Evolutionary conservation across 768 basidiomycete genomes (phyloP).

Genomic region (Leucocoprinus birnbaumii): DNA sequence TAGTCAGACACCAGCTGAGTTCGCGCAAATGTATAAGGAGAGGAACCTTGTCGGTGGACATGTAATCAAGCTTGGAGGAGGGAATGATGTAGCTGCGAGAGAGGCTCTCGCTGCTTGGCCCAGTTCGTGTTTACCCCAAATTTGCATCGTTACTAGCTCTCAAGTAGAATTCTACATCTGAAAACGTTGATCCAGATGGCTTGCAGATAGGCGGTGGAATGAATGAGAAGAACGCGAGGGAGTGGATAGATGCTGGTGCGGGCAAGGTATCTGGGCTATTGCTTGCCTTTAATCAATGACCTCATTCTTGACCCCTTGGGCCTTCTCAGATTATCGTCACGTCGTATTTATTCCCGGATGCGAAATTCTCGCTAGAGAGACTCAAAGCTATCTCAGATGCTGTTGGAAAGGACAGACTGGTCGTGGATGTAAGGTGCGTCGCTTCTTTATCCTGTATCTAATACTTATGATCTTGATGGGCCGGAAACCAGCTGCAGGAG

Average conservation of each 20-base stretch:
- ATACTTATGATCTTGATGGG: not conserved
- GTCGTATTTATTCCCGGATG: conserved; percentile 89
- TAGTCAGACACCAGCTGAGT: conserved; percentile 78
- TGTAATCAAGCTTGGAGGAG: conserved; percentile 91
- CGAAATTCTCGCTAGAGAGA: conserved; percentile 72
- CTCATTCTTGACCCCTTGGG: not conserved
- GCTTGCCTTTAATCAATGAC: not conserved
- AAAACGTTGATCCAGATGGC: conserved; percentile 45
- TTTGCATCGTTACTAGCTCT: no score
- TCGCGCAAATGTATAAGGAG: conserved; percentile 72
- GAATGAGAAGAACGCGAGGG: conserved; percentile 69
- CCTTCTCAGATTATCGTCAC: conserved; percentile 88
- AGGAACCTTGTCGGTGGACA: conserved; percentile 82
- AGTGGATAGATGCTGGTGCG: conserved; percentile 88
- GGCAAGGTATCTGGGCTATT: conserved; percentile 62
- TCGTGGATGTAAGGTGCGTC: conserved; percentile 87
- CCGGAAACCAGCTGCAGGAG: conserved; percentile 68
- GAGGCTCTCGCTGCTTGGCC: conserved; percentile 86
- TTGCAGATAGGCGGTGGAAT: conserved; percentile 96
- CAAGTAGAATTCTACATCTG: not conserved
- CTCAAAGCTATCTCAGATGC: conserved; percentile 56
- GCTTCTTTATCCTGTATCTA: not conserved
- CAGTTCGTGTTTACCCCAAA: conserved; percentile 36
- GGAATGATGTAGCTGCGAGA: conserved; percentile 86
- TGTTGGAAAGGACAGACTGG: conserved; percentile 83